These are phyloP conservation scores for Allantophomopsis lycopodina DNA, from an alignment of 2,329 filamentous ascomycete genomes.

Conservation along the genomic window DNA sequence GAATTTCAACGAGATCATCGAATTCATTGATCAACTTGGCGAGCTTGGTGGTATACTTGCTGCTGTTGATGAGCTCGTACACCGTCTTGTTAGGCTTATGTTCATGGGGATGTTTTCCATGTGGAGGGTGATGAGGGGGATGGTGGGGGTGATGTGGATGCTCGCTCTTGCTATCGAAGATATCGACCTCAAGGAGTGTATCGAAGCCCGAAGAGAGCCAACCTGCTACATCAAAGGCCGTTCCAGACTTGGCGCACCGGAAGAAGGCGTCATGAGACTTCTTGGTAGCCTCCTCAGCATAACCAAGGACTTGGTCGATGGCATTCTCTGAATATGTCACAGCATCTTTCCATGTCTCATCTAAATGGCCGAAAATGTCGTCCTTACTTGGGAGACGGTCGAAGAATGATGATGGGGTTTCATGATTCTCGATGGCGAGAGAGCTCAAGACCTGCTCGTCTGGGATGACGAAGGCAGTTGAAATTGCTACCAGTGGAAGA, in stretches of 20 bases:
- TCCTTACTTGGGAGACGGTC: conserved; percentile 21
- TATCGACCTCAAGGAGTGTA: conserved; percentile 18
- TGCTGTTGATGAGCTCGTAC: conserved; percentile 64
- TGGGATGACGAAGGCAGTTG: conserved; percentile 37
- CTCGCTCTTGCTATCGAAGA: conserved; percentile 4
- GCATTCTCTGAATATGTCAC: conserved; percentile 14
- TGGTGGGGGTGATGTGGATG: conserved; percentile 15
- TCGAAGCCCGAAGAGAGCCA: conserved; percentile 20
- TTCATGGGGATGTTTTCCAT: conserved; percentile 11
- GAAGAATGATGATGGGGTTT: conserved; percentile 14
- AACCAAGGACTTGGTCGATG: conserved; percentile 16
- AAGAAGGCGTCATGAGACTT: conserved; percentile 12
- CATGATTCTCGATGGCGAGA: conserved; percentile 22
- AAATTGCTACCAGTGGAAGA: conserved; percentile 32
- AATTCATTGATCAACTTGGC: conserved; percentile 62
- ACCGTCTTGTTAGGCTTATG: conserved; percentile 54
- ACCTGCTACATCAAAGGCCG: conserved; percentile 15
- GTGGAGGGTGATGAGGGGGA: conserved; percentile 15
- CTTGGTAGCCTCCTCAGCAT: conserved; percentile 6
- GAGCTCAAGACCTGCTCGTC: conserved; percentile 31
- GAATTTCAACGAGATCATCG: conserved; percentile 52
- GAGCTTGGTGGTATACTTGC: conserved; percentile 66
- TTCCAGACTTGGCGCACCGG: conserved; percentile 15
- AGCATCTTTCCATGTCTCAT: conserved; percentile 13
- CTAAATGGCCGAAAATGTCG: conserved; percentile 10